Evolutionary conservation across 306 rosid species (phyloP), one percentile per base, ranked within the genome.

Genomic region (Cajanus cajan): DNA sequence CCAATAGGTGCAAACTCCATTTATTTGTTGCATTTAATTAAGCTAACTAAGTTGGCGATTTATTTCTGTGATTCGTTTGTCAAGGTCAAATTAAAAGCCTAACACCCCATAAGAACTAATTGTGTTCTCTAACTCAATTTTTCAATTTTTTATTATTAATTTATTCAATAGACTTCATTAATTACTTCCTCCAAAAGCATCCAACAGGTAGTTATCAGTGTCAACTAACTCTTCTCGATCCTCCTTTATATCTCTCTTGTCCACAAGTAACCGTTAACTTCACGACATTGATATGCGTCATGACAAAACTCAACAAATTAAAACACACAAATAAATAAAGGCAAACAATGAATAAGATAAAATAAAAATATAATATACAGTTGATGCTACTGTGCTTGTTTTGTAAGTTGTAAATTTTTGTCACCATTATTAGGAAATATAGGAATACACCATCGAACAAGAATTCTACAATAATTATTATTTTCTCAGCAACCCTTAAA

Each of bases 201-300:
- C 85, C 68, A 18, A 33, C 43, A 2, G 73, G 88, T 85, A 65
- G 87, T 73, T 85, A 74, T 67, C 78, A 70, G 19, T 67, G 33
- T 79, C 82, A 74, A 81, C 89, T 68, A 85, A 83, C 82, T 21
- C 66, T 7, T 28, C 28, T 14, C 21, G n/a, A 18, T n/a, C 15
- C 15, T 68, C 47, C 19, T 14, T 28, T 8, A 16, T 8, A 15
- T 31, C 10, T 12, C 57, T 57, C 63, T 54, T 7, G 36, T 24
- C 80, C 84, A 22, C 79, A 79, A 78, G 80, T 64, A 80, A 80
- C 70, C 51, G 31, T 65, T 80, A 51, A 66, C 76, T 66, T 81
- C n/a, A 13, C 22, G 11, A 76, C 16, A 6, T 71, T 24, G 50
- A 13, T n/a, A 16, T 25, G 14, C 5, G 61, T 19, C 13, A 1